A percentile compares a stretch with the other conserved stretches of the same genome.
phyloP scores from a whole-genome alignment of 2,329 filamentous ascomycete genomes.

The Aspergillus ibericus region DNA sequence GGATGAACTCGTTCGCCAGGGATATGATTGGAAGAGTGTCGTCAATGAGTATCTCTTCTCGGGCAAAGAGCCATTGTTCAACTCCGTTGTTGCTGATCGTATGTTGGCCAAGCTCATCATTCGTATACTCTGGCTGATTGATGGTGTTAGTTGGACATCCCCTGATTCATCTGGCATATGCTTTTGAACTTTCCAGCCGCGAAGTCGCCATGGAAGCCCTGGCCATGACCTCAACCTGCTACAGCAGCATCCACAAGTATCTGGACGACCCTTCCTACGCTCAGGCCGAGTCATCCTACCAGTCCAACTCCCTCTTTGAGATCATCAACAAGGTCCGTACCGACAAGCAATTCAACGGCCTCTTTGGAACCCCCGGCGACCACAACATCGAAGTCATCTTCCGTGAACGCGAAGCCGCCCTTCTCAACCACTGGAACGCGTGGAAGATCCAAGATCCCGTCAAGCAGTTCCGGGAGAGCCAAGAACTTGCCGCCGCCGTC shows the following conservation, averaged over 20 bases:
- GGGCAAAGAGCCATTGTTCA: conserved; percentile 70
- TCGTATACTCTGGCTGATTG: neutral
- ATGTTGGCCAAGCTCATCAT: conserved; percentile 38
- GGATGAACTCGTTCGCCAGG: conserved; percentile 73
- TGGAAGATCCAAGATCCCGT: conserved; percentile 72
- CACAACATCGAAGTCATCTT: conserved; percentile 70
- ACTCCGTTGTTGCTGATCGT: conserved; percentile 77
- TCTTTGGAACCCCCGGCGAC: conserved; percentile 60
- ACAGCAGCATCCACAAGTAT: conserved; percentile 59
- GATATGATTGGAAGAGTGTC: conserved; percentile 82
- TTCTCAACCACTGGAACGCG: conserved; percentile 88
- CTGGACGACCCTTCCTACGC: conserved; percentile 73
- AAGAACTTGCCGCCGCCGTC: conserved; percentile 54
- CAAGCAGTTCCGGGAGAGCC: conserved; percentile 73
- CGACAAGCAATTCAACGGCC: conserved; percentile 68
- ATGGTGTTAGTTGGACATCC: conserved; percentile 73
- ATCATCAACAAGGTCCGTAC: conserved; percentile 68
- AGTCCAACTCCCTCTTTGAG: conserved; percentile 64
- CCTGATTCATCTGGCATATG: conserved; percentile 93
- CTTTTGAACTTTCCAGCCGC: conserved; percentile 80
- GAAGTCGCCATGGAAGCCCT: conserved; percentile 89
- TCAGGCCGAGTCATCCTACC: conserved; percentile 57
- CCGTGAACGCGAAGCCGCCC: conserved; percentile 63
- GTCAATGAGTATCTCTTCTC: conserved; percentile 72
- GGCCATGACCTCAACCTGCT: conserved; percentile 63